phyloP scores from a whole-genome alignment of 192 early-diverging fungal species.

The Umbelopsis ramanniana region DNA sequence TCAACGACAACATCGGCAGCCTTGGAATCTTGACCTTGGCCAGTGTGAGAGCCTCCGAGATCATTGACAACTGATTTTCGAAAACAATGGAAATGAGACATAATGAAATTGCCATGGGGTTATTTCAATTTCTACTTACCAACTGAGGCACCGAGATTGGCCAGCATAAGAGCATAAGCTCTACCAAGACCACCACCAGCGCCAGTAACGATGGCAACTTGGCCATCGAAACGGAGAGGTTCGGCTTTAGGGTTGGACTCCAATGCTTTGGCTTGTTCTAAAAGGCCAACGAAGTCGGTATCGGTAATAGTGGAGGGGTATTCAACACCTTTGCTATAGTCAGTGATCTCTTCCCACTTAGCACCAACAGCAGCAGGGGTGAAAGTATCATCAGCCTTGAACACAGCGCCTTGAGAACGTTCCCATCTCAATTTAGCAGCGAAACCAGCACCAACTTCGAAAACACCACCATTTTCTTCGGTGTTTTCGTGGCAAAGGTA shows the following conservation, averaged over 20 bases:
- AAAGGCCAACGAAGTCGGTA: constrained; percentile 79
- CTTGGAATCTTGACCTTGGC: constrained; percentile 44
- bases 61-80: constrained; percentile 80
- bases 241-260: constrained; percentile 62
- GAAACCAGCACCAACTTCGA: constrained; percentile 97
- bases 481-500: constrained; percentile 90
- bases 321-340: constrained; percentile 61
- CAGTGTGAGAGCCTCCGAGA: constrained; percentile 66
- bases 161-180: constrained; percentile 85
- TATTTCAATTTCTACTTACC: constrained; percentile 38
- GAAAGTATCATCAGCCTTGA: constrained; percentile 87
- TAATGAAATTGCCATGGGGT: background rate
- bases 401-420: constrained; percentile 84
- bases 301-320: constrained; percentile 80
- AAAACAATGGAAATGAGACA: constrained; percentile 4
- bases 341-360: constrained; percentile 76
- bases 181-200: constrained; percentile 94
- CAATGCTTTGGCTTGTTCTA: constrained; percentile 75
- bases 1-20: constrained; percentile 79
- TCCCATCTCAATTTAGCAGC: constrained; percentile 92
- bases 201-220: constrained; percentile 89
- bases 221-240: constrained; percentile 70
- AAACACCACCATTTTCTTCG: constrained; percentile 83
- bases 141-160: constrained; percentile 80
- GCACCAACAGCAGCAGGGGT: constrained; percentile 81